Evolutionary conservation across 2,329 filamentous ascomycete species (phyloP).

Genomic region (Stagonosporopsis cucurbitacearum): DNA sequence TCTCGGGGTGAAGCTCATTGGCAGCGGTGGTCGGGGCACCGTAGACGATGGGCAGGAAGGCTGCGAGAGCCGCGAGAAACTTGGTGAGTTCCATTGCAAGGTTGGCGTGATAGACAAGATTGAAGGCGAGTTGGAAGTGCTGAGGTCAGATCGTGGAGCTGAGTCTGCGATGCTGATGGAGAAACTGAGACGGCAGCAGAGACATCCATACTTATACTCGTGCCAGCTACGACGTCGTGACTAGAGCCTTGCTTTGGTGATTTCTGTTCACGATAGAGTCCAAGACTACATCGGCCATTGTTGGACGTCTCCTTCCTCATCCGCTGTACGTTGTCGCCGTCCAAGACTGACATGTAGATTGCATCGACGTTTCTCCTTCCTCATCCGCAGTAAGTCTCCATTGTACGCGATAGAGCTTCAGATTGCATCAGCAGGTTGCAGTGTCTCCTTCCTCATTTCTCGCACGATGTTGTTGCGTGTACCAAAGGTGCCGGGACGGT

Average conservation of each 20-base stretch:
- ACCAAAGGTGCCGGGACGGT: conserved; percentile 18
- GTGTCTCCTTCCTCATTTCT: conserved; percentile 28
- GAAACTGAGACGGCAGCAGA: conserved; percentile 3
- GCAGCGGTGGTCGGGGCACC: conserved; percentile 49
- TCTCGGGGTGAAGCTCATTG: conserved; percentile 50
- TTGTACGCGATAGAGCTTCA: background rate
- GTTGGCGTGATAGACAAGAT: conserved; percentile 34
- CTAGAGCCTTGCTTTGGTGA: conserved; percentile 8
- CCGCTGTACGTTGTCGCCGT: conserved; percentile 4
- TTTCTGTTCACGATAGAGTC: conserved; percentile 10
- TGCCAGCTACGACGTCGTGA: conserved; percentile 5
- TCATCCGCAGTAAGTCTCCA: background rate
- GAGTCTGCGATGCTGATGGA: conserved; percentile 24
- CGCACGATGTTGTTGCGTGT: conserved; percentile 8
- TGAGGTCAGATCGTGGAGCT: conserved; percentile 31
- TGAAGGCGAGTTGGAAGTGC: conserved; percentile 28
- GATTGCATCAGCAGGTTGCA: conserved; percentile 2
- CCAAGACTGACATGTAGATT: background rate
- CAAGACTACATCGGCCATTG: conserved; percentile 12
- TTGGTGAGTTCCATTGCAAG: conserved; percentile 49
- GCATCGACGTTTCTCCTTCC: background rate
- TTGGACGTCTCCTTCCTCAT: conserved; percentile 28
- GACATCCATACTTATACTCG: conserved; percentile 29
- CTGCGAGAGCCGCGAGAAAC: conserved; percentile 50
- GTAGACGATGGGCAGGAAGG: conserved; percentile 51